These are phyloP conservation scores for Penicillium fimorum DNA, from an alignment of 495 filamentous ascomycete species.

Conservation along the genomic window DNA sequence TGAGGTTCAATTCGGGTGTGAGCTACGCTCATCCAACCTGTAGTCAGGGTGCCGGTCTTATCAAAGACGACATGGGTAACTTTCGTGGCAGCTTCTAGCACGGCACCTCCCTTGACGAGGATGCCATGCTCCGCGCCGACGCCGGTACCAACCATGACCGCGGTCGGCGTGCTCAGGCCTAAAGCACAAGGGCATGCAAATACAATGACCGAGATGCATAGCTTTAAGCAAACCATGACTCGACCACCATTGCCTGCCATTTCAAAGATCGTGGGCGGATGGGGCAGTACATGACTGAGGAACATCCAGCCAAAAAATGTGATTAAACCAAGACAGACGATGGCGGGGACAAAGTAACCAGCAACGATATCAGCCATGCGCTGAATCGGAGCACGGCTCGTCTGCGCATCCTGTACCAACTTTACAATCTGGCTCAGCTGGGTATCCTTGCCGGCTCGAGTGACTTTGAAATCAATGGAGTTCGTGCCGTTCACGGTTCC, in stretches of 20 bases:
- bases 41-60: slow-evolving; percentile 95
- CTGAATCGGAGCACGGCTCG: slow-evolving; percentile 91
- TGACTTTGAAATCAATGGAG: slow-evolving; percentile 88
- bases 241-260: slow-evolving; percentile 76
- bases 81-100: slow-evolving; percentile 88
- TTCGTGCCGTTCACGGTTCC: slow-evolving; percentile 95
- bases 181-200: slow-evolving; percentile 97
- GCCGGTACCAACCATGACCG: slow-evolving; percentile 98
- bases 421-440: slow-evolving; percentile 98
- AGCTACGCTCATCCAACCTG: slow-evolving; percentile 90
- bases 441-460: slow-evolving; percentile 88
- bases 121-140: slow-evolving; percentile 97
- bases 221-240: slow-evolving; percentile 93
- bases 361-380: slow-evolving; percentile 87
- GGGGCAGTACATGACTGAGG: slow-evolving; percentile 76
- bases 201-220: slow-evolving; percentile 98
- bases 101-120: slow-evolving; percentile 91
- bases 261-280: slow-evolving; percentile 89
- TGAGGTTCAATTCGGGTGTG: slow-evolving; percentile 60
- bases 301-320: slow-evolving; percentile 96
- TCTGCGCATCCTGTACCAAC: slow-evolving; percentile 94
- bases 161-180: slow-evolving; percentile 90
- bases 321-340: slow-evolving; percentile 76
- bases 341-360: slow-evolving; percentile 90
- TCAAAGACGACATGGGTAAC: slow-evolving; percentile 96